Base-by-base conservation (phyloP, 2,329 filamentous ascomycete genomes). In the Alternaria panax region DNA sequence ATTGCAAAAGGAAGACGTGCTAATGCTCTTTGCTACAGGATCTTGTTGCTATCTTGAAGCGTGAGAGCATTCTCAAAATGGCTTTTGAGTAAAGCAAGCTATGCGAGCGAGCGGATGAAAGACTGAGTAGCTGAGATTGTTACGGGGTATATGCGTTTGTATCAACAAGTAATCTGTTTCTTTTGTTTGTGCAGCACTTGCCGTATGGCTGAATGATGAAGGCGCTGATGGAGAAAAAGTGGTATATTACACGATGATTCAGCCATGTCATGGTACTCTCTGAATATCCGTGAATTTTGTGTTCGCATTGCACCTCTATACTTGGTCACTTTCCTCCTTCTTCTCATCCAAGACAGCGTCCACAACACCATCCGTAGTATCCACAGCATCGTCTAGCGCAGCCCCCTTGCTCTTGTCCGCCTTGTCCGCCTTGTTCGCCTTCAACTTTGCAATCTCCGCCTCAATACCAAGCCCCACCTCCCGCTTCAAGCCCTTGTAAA, bases 401-500 rank as follows among this genome's bases (percentile, higher is more conserved):
- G 11, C 11, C 34, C 32, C 55, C 45, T 51, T 55, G 1, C 38
- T 41, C 41, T 54, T 51, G 1, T 18, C 43, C 65, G 60, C 82
- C 4, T 72, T 51, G 1, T 18, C 43, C 65, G 60, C 82, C 4
- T 72, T 80, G 53, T 60, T 82, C 4, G 71, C 80, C 53, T 72
- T 84, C 7, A 80, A 82, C 54, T 66, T 86, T 12, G 74, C 83
- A 12, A 82, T 80, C 5, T 86, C 79, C 34, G 69, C 84, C 24
- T 81, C 80, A 11, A 72, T 72, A 22, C 70, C 82, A 9, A 14
- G 53, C 57, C 75, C 70, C 4, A 77, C 72, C 51, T 74, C 72
- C 50, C 16, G 62, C 63, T 92, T 91, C 69, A 78, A 78, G 0
- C 63, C 67, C 14, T 81, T 83, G 61, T 94, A 87, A 79, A 97